Percentiles rank a stretch among this genome's conserved stretches.
phyloP scores from a whole-genome alignment of 768 basidiomycete species.

The Russula griseocarnosa region DNA sequence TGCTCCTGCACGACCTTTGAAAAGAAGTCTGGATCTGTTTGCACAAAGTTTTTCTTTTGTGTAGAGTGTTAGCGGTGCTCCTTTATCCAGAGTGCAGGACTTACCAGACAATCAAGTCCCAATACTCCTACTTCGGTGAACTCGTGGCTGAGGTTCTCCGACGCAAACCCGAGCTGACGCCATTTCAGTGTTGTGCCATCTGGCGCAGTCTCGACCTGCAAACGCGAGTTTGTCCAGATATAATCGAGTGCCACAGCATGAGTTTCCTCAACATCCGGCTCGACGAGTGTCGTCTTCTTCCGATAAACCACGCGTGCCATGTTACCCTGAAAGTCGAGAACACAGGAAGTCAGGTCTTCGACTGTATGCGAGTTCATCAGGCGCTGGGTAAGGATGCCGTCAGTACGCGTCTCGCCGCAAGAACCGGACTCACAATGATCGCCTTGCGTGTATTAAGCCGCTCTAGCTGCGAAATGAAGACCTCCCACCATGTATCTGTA shows the following conservation, averaged over 20 bases:
- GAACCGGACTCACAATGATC: slow-evolving; percentile 57
- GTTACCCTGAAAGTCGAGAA: slow-evolving; percentile 86
- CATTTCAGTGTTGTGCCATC: slow-evolving; percentile 58
- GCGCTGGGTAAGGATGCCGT: slow-evolving; percentile 43
- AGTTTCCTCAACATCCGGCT: slow-evolving; percentile 56
- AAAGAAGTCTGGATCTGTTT: slow-evolving; percentile 65
- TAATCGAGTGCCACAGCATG: slow-evolving; percentile 56
- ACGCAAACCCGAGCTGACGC: slow-evolving; percentile 73
- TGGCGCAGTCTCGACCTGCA: slow-evolving; percentile 50
- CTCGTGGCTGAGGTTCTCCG: slow-evolving; percentile 70
- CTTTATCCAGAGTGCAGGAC: slow-evolving; percentile 27
- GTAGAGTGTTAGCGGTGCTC: background rate
- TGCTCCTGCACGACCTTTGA: slow-evolving; percentile 81
- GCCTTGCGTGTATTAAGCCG: slow-evolving; percentile 74
- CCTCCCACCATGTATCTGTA: slow-evolving; percentile 73
- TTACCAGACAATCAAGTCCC: slow-evolving; percentile 76
- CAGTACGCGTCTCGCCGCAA: slow-evolving; percentile 14
- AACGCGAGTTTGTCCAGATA: slow-evolving; percentile 63
- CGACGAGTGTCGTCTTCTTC: slow-evolving; percentile 75
- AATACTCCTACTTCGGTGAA: slow-evolving; percentile 76
- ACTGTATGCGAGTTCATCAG: slow-evolving; percentile 79
- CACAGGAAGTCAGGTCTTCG: slow-evolving; percentile 77
- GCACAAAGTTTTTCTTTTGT: slow-evolving; percentile 61
- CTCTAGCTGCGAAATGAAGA: slow-evolving; percentile 72
- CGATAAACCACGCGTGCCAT: slow-evolving; percentile 73